These are phyloP conservation scores for Globisporangium viniferum DNA, from an alignment of 352 stramenopile species.

Conservation along the genomic window DNA sequence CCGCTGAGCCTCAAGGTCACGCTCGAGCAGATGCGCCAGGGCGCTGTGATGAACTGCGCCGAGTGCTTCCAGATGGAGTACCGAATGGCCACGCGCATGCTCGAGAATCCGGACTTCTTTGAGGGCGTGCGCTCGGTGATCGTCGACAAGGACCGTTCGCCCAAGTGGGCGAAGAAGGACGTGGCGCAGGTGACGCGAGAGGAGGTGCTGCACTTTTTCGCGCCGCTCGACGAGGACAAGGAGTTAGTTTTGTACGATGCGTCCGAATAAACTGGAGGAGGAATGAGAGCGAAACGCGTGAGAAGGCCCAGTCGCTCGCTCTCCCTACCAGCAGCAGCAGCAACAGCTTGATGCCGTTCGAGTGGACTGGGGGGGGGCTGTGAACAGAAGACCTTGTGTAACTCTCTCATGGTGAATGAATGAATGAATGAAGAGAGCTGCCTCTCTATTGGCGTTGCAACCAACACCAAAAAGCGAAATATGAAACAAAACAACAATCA, in stretches of 20 bases:
- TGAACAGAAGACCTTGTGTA: background rate
- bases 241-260: slow-evolving; percentile 71
- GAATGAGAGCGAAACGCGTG: background rate
- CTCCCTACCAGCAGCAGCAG: background rate
- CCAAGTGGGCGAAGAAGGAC: slow-evolving; percentile 85
- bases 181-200: slow-evolving; percentile 57
- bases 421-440: background rate
- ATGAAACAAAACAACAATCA: background rate
- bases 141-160: slow-evolving; percentile 94
- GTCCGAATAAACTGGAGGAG: slow-evolving; percentile 21
- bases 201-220: slow-evolving; percentile 82
- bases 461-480: background rate
- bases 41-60: slow-evolving; percentile 70
- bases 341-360: background rate
- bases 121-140: slow-evolving; percentile 95
- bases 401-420: background rate
- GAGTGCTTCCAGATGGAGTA: slow-evolving; percentile 97
- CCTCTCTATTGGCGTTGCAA: background rate
- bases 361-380: background rate
- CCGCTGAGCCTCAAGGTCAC: slow-evolving; percentile 94
- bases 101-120: slow-evolving; percentile 93
- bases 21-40: slow-evolving; percentile 91
- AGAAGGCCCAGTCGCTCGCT: background rate
- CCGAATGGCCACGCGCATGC: slow-evolving; percentile 79
- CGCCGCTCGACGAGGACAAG: slow-evolving; percentile 66